Evolutionary conservation across 805 yeast species (phyloP).

Genomic region (Candida schatavii): DNA sequence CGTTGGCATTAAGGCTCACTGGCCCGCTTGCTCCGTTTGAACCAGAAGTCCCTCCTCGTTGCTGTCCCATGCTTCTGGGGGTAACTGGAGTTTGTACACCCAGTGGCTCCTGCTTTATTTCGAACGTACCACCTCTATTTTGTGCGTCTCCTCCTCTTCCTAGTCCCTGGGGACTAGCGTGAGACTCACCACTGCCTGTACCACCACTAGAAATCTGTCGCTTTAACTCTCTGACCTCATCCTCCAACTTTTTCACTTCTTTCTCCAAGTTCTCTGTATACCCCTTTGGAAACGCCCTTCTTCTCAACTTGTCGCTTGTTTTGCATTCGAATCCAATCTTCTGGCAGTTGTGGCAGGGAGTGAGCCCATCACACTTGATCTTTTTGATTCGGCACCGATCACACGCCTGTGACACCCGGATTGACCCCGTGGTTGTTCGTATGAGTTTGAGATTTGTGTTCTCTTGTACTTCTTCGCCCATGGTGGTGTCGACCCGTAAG

Average conservation of each 20-base stretch:
- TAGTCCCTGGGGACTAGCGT: no score
- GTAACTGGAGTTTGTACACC: background rate
- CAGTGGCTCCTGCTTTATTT: background rate
- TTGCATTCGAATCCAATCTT: conserved; percentile 66
- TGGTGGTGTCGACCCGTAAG: no score
- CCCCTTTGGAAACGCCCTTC: conserved; percentile 79
- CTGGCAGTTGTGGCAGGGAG: conserved; percentile 68
- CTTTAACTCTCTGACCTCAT: conserved; percentile 44
- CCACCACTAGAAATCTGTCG: conserved; percentile 24
- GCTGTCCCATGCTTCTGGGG: background rate
- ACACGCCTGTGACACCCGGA: conserved; percentile 75
- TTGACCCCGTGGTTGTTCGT: conserved; percentile 31
- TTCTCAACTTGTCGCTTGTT: conserved; percentile 68
- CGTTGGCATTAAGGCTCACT: conserved; percentile 6
- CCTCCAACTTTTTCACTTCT: conserved; percentile 58
- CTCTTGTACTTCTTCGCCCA: background rate
- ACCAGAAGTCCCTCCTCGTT: no score
- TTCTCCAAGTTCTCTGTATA: conserved; percentile 73
- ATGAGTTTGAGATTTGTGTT: conserved; percentile 36
- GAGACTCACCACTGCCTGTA: background rate
- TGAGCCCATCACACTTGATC: conserved; percentile 70
- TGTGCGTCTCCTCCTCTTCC: no score
- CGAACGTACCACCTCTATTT: background rate
- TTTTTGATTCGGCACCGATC: conserved; percentile 77
- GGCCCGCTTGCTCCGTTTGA: background rate